Percentiles rank a stretch among this genome's conserved stretches.
These are phyloP conservation scores for Wallemia hederae DNA, from an alignment of 1,284 basidiomycete species.

Conservation along the genomic window DNA sequence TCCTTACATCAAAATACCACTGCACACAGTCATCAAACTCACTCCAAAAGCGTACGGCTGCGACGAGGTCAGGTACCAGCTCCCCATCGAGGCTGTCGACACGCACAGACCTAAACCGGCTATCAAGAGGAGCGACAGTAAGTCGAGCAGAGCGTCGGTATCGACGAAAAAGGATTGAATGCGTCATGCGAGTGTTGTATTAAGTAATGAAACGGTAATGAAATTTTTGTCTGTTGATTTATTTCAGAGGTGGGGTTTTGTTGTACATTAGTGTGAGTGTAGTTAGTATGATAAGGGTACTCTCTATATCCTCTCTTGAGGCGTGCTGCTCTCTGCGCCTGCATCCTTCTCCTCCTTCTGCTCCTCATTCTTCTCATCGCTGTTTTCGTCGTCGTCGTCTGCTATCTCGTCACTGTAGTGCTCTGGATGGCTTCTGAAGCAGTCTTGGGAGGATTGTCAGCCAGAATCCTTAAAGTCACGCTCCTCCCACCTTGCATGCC, in stretches of 20 bases:
- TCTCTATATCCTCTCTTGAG: too few relatives aligned
- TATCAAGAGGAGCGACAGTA: conserved; percentile 1
- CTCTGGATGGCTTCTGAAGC: conserved; percentile 86
- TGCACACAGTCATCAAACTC: conserved; percentile 82
- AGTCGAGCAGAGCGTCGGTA: background rate
- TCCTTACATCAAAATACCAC: conserved; percentile 58
- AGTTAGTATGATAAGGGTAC: too few relatives aligned
- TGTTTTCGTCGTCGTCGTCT: background rate
- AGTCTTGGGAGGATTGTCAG: conserved; percentile 21
- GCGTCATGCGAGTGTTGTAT: background rate
- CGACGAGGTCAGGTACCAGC: conserved; percentile 67
- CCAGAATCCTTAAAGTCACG: too few relatives aligned
- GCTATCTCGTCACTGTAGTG: conserved; percentile 48
- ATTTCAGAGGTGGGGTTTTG: too few relatives aligned
- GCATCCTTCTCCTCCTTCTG: too few relatives aligned
- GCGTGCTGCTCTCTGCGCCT: too few relatives aligned
- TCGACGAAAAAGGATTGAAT: background rate
- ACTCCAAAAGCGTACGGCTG: conserved; percentile 97
- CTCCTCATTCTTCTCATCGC: too few relatives aligned
- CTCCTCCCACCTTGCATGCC: conserved; percentile 39
- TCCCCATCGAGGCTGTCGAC: conserved; percentile 72
- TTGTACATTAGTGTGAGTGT: too few relatives aligned
- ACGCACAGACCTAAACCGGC: conserved; percentile 69
- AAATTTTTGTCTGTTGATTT: too few relatives aligned
- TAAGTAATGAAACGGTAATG: too few relatives aligned